Conservation (phyloP, 2,329 filamentous ascomycete species). For the Cercospora janseana region DNA sequence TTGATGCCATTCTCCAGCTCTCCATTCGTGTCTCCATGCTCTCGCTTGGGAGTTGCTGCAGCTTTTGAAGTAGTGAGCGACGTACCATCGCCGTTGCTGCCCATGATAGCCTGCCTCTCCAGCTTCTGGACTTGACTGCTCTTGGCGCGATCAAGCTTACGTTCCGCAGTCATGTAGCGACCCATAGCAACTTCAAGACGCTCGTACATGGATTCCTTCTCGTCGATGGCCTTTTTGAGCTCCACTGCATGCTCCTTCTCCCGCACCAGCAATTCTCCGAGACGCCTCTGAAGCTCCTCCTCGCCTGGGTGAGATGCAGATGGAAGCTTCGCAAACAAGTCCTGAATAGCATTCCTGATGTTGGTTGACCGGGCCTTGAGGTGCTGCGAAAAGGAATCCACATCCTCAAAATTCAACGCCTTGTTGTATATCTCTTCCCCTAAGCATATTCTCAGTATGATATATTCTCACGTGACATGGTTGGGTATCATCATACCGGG, state of each 20-base stretch:
- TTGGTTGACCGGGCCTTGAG: conserved; percentile 71
- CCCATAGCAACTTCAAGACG: conserved; percentile 85
- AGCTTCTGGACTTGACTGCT: conserved; percentile 88
- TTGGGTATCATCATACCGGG: conserved; percentile 33
- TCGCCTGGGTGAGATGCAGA: conserved; percentile 62
- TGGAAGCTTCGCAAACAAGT: conserved; percentile 58
- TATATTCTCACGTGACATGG: conserved; percentile 29
- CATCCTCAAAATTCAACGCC: conserved; percentile 54
- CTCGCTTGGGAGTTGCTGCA: conserved; percentile 46
- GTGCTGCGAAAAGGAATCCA: conserved; percentile 70
- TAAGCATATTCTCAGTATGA: conserved; percentile 35
- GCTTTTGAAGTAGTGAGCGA: conserved; percentile 43
- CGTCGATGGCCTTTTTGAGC: conserved; percentile 31
- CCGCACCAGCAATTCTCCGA: conserved; percentile 71
- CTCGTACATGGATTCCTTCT: conserved; percentile 60
- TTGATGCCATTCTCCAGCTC: conserved; percentile 56
- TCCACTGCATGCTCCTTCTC: conserved; percentile 63
- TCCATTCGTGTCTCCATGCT: conserved; percentile 52
- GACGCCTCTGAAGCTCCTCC: conserved; percentile 68
- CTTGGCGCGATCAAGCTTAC: conserved; percentile 84
- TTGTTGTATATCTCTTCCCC: conserved; percentile 49
- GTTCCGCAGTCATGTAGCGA: conserved; percentile 91
- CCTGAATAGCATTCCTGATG: conserved; percentile 71
- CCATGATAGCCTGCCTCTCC: conserved; percentile 81
- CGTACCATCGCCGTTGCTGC: conserved; percentile 50